A percentile compares a stretch with the other conserved stretches of the same genome.
These are phyloP conservation scores for Hymenoscyphus scutula DNA, from an alignment of 2,329 filamentous ascomycete species.

Conservation along the genomic window DNA sequence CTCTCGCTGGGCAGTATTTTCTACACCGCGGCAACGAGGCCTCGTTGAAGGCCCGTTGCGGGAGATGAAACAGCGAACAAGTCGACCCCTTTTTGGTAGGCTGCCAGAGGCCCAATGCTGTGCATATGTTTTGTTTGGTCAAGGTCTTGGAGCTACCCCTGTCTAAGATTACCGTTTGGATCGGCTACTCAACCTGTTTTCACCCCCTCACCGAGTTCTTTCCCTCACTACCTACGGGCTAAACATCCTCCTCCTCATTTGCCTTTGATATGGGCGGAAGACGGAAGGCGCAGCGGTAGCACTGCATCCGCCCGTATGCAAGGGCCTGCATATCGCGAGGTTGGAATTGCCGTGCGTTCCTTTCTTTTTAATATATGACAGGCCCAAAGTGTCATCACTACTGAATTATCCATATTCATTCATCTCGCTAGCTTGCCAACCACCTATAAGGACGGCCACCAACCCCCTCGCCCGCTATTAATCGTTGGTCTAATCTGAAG, in stretches of 20 bases:
- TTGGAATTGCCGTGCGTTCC: neutral
- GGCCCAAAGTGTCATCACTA: neutral
- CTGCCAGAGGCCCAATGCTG: neutral
- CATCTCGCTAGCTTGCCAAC: constrained; percentile 1
- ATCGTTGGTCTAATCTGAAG: neutral
- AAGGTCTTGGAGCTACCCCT: neutral
- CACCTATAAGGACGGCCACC: neutral
- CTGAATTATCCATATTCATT: constrained; percentile 5
- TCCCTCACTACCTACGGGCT: too few species aligned
- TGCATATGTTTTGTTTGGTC: neutral
- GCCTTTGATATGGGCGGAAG: too few species aligned
- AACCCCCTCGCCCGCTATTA: neutral
- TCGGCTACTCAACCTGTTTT: too few species aligned
- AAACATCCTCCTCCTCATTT: too few species aligned
- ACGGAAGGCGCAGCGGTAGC: neutral
- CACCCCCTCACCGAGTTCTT: too few species aligned
- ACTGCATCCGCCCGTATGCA: neutral
- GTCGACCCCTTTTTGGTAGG: neutral
- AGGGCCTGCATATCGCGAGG: neutral
- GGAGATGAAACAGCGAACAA: neutral
- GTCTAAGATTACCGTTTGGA: neutral
- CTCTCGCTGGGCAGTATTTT: too few species aligned
- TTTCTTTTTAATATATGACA: neutral
- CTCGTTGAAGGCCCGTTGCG: neutral
- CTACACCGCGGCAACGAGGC: neutral